Evolutionary conservation across 805 yeast genomes (phyloP), one percentile per base, ranked within the genome.

Genomic region (Zygoascus tannicola): DNA sequence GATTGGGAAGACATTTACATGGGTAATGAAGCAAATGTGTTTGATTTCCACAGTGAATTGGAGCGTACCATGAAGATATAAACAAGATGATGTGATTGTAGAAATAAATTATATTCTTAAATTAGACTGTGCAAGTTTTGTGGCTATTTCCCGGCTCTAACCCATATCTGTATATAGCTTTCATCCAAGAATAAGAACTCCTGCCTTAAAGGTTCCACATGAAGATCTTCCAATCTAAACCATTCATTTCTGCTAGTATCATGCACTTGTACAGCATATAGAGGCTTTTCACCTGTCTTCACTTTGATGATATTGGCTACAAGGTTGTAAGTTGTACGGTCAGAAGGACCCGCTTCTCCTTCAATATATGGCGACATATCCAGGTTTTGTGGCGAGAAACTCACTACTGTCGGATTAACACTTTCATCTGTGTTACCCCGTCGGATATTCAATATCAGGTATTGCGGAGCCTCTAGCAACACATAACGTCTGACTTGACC

Each of bases 1-100:
- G 96, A 85, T 55, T 90, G 97, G 97, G 97, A 92, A 56, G 97
- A 92, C 56, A 73, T 90, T 18, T 88, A 88, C 62, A 69, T 70
- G 22, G 81, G 53, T 19, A 36, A 42, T 18, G 19, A 38, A 8
- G 23, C 32, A 34, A 22, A 21, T 4, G 26, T 56, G 15, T 59
- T 59, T 10, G 85, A 80, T 56, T 74, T 86, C 68, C 95, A 85
- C 60, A 58, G 78, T 14, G 86, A 81, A 55, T 71, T 86, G 71
- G 92, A 83, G 63, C 74, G 66, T 57, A 72, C 69, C 45, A 64
- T 81, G 65, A 51, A 51, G 23, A 38, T 55, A 22, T 53, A 53
- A 42, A 28, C 19, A 12, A n/a, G 34, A 16, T 18, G 21, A 44
- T 16, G 12, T 14, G 33, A 22, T 14, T 15, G 16, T 35, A 35